Evolutionary conservation across 2,329 filamentous ascomycete species (phyloP), one percentile per base, ranked within the genome.

Genomic region (Phialophora verrucosa): DNA sequence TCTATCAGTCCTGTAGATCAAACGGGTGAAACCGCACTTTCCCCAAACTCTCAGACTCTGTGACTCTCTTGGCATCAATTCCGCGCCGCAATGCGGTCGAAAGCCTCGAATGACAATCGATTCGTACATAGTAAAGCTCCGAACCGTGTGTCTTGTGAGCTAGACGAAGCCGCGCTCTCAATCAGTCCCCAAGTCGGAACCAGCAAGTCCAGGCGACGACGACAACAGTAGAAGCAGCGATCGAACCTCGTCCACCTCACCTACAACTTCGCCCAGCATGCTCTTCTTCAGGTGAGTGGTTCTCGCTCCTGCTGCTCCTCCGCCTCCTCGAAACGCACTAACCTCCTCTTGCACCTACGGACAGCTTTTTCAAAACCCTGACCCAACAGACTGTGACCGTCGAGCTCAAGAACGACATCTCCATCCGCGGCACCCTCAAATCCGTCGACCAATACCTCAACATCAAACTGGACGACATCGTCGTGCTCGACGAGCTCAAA

Each of bases 381-480:
- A 96, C 97, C 78, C 95, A 97, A 83, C 91, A 95, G 73, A 90
- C 96, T 83, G 93, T 99, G 76, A 98, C 93, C 55, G 93, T 99
- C 77, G 95, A 99, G 84, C 91, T 99, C 79, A 99, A 99, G 83
- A 99, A 99, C 80, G 95, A 99, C 82, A 96, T 99, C 74, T 93
- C 93, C 77, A 96, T 99, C 78, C 91, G 92, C 74, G 95, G 95
- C 72, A 96, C 90, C 42, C 85, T 99, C 72, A 99, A 98, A 84
- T 96, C 91, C 76, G 94, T 99, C 72, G 95, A 99, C 78, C 95
- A 98, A 83, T 99, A 96, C 81, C 88, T 99, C 76, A 99, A 99
- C 82, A 97, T 99, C 82, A 98, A 98, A 84, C 88, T 99, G 59
- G 95, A 99, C 76, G 92, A 97, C 76, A 96, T 98, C 68, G 86